Evolutionary conservation across 805 yeast species (phyloP), one percentile per base, ranked within the genome.

Genomic region (Wickerhamiella qilinensis): DNA sequence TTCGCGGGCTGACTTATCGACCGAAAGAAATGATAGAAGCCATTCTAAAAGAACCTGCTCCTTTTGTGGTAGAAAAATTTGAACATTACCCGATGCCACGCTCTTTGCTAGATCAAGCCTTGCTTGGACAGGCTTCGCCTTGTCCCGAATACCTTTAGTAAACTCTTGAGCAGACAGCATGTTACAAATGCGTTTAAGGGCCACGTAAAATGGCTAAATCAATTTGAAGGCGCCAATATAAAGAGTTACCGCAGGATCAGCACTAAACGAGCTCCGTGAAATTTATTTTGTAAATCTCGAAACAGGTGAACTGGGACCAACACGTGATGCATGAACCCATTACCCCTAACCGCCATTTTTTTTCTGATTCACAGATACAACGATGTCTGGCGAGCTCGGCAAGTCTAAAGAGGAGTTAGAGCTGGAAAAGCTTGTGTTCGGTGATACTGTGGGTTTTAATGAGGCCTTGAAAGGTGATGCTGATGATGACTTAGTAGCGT

Each of bases 391-490:
- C 9, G 30, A 35, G 30, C 38, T 29, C 16, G 79, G 78, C 24
- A 88, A 91, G 48, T 93, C 82, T 55, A 77, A 71, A 37, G 95
- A 84, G 55, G 98, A 91, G 57, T 49, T 76, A 32, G 69, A 62
- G 40, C 68, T 91, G 37, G 94, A 86, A 45, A 80, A 72, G 55
- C 65, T 83, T 12, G 94, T 91, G 3, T 86, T 91, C 59, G 97
- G 98, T 14, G 97, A 91, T 54, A 67, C 69, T 41, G 60, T 75
- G 37, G 83, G 77, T 46, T 67, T 75, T 38, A 74, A 68, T 11
- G 71, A 62, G 6, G 64, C 59, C 17, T 59, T 59, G 17, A 56
- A 50, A 3, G 62, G 50, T 3, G 55, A 48, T 1, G 54, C 47
- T 7, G 48, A 43, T 8, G 53, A 51, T 5, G 58, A 53, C n/a